These are phyloP conservation scores for Lagerstroemia speciosa DNA, from an alignment of 345 rosid genomes.

Conservation along the genomic window DNA sequence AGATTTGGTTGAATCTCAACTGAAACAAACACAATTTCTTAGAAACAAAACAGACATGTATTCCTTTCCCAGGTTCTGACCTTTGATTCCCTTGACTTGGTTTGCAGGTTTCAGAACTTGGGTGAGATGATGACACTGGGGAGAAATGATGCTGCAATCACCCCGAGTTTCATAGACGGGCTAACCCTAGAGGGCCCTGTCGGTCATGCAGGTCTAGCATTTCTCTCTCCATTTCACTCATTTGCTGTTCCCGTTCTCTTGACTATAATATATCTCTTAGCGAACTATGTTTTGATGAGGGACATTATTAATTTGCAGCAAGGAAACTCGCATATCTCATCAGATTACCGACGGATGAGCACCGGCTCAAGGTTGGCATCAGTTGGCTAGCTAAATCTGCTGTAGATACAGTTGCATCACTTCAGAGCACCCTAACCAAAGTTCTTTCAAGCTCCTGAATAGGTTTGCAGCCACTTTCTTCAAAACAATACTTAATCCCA, in stretches of 20 bases:
- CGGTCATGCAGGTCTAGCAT: constrained; percentile 69
- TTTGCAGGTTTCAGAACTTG: constrained; percentile 71
- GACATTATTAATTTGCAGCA: constrained; percentile 32
- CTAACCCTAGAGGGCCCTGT: constrained; percentile 78
- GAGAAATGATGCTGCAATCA: constrained; percentile 69
- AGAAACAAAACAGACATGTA: background rate
- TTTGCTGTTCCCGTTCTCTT: background rate
- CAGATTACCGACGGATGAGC: constrained; percentile 88
- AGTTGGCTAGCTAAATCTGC: constrained; percentile 86
- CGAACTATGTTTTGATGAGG: background rate
- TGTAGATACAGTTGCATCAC: constrained; percentile 61
- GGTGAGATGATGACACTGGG: constrained; percentile 98
- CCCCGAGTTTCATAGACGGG: constrained; percentile 88
- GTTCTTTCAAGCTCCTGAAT: constrained; percentile 37
- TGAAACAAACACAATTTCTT: background rate
- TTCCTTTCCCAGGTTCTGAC: background rate
- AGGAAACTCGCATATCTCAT: constrained; percentile 80
- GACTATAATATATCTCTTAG: background rate
- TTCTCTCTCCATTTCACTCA: background rate
- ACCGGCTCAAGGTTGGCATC: constrained; percentile 74
- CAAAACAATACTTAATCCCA: too few species aligned
- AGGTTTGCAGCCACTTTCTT: background rate
- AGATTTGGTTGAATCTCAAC: constrained; percentile 4
- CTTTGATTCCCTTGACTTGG: background rate
- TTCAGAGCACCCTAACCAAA: constrained; percentile 61